phyloP scores from a whole-genome alignment of 352 stramenopile species.

The Blastocystis sp. region DNA sequence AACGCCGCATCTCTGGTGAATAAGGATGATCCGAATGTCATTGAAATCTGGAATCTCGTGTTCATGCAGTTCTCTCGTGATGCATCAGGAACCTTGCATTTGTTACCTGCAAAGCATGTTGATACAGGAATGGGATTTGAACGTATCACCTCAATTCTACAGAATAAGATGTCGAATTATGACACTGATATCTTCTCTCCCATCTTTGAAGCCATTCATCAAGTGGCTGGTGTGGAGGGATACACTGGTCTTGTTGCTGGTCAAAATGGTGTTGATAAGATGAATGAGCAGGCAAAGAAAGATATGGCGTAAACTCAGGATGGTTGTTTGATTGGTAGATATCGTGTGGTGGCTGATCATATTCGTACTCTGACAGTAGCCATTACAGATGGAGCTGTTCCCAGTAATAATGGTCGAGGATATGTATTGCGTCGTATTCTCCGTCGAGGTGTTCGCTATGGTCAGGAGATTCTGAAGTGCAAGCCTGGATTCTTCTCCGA shows the following conservation, averaged over 20 bases:
- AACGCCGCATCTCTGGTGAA: slow-evolving; percentile 88
- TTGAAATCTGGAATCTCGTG: slow-evolving; percentile 99
- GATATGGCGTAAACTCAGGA: slow-evolving; percentile 74
- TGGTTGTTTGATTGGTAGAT: slow-evolving; percentile 65
- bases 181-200: slow-evolving; percentile 94
- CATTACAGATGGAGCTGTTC: slow-evolving; percentile 90
- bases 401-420: slow-evolving; percentile 89
- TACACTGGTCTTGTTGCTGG: slow-evolving; percentile 76
- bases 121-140: slow-evolving; percentile 99
- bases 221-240: slow-evolving; percentile 71
- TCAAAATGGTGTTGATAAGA: slow-evolving; percentile 45
- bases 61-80: slow-evolving; percentile 99
- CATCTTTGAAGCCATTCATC: slow-evolving; percentile 85
- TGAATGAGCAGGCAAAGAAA: slow-evolving; percentile 77
- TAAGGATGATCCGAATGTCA: slow-evolving; percentile 88
- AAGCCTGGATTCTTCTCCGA: slow-evolving; percentile 86
- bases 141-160: slow-evolving; percentile 80
- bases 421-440: slow-evolving; percentile 96
- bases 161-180: slow-evolving; percentile 90
- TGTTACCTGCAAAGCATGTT: slow-evolving; percentile 88
- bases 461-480: slow-evolving; percentile 89
- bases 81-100: slow-evolving; percentile 75
- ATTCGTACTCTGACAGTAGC: slow-evolving; percentile 91
- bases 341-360: slow-evolving; percentile 93
- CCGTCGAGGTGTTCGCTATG: slow-evolving; percentile 89